Evolutionary conservation across 257 asterid genomes (phyloP).

Genomic region (Cynanchum wilfordii): DNA sequence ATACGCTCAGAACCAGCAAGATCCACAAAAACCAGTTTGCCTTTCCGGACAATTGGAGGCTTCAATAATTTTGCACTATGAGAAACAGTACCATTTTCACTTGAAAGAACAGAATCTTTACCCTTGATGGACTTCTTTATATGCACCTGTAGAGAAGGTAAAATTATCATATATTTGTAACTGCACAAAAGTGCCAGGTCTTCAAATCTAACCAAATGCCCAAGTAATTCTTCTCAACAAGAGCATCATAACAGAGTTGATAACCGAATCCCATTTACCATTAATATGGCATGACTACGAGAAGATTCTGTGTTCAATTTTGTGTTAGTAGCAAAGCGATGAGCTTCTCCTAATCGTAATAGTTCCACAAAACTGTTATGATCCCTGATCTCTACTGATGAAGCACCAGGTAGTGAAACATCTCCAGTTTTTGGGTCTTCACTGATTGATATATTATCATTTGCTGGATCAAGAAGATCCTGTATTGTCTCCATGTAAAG

Average conservation of each 20-base stretch:
- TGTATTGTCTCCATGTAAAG: conserved; percentile 85
- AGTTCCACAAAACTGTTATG: conserved; percentile 61
- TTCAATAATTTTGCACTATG: conserved; percentile 45
- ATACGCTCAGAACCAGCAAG: conserved; percentile 97
- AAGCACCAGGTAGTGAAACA: conserved; percentile 78
- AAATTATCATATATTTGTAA: neutral
- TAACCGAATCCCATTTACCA: conserved; percentile 39
- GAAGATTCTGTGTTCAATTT: conserved; percentile 89
- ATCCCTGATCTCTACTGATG: conserved; percentile 65
- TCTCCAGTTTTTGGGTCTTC: conserved; percentile 87
- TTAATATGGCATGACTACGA: conserved; percentile 86
- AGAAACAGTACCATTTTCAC: conserved; percentile 53
- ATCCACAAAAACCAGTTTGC: conserved; percentile 81
- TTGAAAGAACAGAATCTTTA: conserved; percentile 41
- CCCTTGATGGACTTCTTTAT: conserved; percentile 68
- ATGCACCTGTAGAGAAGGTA: conserved; percentile 41
- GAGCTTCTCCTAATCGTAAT: conserved; percentile 73
- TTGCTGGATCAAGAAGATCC: conserved; percentile 76
- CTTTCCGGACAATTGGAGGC: conserved; percentile 67
- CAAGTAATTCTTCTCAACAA: neutral
- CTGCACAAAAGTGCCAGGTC: conserved; percentile 3
- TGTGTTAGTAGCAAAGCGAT: conserved; percentile 81
- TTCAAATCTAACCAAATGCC: conserved; percentile 7
- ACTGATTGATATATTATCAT: conserved; percentile 60
- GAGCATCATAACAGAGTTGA: neutral